These are phyloP conservation scores for Rosa hybrid DNA, from an alignment of 331 rosid species.

Conservation along the genomic window DNA sequence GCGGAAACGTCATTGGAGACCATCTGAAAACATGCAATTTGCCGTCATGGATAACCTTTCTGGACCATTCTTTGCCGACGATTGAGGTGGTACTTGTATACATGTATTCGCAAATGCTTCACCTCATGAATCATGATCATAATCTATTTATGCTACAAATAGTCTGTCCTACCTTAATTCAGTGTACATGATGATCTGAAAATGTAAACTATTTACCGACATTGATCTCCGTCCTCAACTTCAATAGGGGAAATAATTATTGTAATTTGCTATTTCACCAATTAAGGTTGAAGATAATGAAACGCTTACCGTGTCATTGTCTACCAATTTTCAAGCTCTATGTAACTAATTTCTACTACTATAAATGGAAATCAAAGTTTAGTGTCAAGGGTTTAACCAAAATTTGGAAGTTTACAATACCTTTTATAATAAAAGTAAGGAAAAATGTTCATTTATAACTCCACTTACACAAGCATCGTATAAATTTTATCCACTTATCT, in stretches of 20 bases:
- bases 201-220: conserved; percentile 24
- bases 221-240: conserved; percentile 4
- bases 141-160: background rate
- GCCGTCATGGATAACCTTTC: conserved; percentile 57
- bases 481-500: no score
- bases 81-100: conserved; percentile 35
- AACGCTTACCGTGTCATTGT: conserved; percentile 21
- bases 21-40: conserved; percentile 79
- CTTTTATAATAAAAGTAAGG: no score
- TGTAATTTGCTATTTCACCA: conserved; percentile 30
- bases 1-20: conserved; percentile 96
- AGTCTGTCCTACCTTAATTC: background rate
- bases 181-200: conserved; percentile 34
- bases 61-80: conserved; percentile 51
- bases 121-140: background rate
- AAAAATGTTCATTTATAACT: no score
- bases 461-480: no score
- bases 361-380: no score
- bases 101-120: conserved; percentile 22
- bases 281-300: conserved; percentile 22
- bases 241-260: conserved; percentile 10
- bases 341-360: no score
- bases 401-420: no score
- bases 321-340: background rate
- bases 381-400: no score